Base-by-base conservation (phyloP, 306 rosid species). In the Trifolium subterraneum region DNA sequence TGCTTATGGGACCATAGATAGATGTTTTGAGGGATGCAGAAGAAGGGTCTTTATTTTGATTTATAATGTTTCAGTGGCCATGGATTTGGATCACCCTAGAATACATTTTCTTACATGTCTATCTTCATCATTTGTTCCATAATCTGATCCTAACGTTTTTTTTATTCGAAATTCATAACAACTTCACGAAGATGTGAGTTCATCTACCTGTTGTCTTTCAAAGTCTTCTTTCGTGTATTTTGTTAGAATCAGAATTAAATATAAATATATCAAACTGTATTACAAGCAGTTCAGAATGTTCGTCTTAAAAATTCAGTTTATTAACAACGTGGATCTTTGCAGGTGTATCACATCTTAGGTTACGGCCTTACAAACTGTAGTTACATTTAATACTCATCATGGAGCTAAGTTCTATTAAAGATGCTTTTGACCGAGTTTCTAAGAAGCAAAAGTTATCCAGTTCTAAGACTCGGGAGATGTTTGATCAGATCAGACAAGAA, bases 361-460 rank as follows among this genome's bases (percentile, higher is more conserved):
- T n/a, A n/a, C n/a, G 47, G 76, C 73, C 47, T 22, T 50, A 47
- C 64, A 29, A 73, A 70, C 56, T 61, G 71, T 60, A 72, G 67
- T 41, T 60, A 76, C 87, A 51, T 33, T 77, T 82, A 22, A 68
- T 71, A 79, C 72, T 67, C 58, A 77, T 67, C 70, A 94, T 94
- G 99, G 97, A 90, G 85, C 82, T 88, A 81, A 86, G 67, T 84
- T 78, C 83, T 68, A 69, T 94, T 58, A 90, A 83, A 85, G 96
- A 90, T 80, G 93, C 96, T 63, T 90, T 88, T 84, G 93, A 90
- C 20, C 88, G 89, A 29, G 86, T 92, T 36, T 70, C 86, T 31
- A 90, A 90, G 90, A 91, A 88, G 88, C 95, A 90, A 68, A 90
- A 90, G 82, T 72, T 86, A 50, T 87, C 92, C 61, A 81, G 84